Percentiles rank a stretch among this genome's conserved stretches.
These are phyloP conservation scores for Cinchona pubescens DNA, from an alignment of 257 asterid genomes.

Conservation along the genomic window DNA sequence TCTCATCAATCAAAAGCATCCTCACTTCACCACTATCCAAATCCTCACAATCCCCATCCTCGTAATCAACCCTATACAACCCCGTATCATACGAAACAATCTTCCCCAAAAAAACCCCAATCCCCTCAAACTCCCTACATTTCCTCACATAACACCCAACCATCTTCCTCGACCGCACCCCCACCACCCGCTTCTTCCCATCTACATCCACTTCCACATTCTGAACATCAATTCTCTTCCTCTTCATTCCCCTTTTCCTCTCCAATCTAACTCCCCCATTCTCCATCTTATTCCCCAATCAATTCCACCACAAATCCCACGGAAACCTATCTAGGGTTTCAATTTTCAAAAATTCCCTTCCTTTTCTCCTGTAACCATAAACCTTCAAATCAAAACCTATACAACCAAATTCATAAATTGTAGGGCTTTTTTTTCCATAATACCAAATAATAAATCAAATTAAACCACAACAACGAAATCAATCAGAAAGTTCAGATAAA, in stretches of 20 bases:
- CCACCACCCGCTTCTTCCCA: conserved; percentile 46
- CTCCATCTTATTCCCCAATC: conserved; percentile 42
- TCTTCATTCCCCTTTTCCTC: conserved; percentile 64
- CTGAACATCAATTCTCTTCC: conserved; percentile 49
- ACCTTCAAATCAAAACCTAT: conserved; percentile 13
- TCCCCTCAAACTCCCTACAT: conserved; percentile 58
- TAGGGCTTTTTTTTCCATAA: conserved; percentile 3
- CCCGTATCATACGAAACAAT: conserved; percentile 50
- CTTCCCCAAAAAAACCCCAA: conserved; percentile 63
- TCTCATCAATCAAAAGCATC: conserved; percentile 49
- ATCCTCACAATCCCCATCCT: conserved; percentile 81
- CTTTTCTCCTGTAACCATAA: conserved; percentile 7
- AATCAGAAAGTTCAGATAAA: neutral
- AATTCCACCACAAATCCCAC: conserved; percentile 21
- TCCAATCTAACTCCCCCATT: conserved; percentile 27
- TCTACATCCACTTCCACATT: conserved; percentile 37
- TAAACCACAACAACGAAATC: neutral
- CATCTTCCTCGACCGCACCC: conserved; percentile 41
- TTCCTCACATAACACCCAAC: conserved; percentile 68
- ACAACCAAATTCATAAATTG: conserved; percentile 6
- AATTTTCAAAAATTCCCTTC: neutral
- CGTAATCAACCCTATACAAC: conserved; percentile 63
- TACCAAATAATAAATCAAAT: conserved; percentile 2
- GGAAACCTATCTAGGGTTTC: neutral
- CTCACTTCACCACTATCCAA: conserved; percentile 50